A percentile compares a stretch with the other conserved stretches of the same genome.
phyloP scores from a whole-genome alignment of 352 stramenopile genomes.

The Phytophthora idaei region DNA sequence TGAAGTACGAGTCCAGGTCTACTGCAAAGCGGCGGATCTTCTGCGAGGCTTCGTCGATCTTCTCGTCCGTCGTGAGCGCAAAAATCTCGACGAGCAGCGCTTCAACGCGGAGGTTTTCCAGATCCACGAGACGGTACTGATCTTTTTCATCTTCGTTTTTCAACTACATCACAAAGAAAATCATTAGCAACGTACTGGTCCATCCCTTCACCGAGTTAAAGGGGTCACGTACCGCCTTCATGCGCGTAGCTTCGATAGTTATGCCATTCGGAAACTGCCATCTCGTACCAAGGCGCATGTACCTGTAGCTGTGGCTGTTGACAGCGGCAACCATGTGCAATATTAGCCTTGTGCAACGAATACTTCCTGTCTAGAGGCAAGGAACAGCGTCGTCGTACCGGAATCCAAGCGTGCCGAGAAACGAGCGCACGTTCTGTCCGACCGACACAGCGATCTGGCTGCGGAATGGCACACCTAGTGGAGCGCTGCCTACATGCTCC shows the following conservation, averaged over 20 bases:
- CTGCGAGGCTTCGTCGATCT: constrained; percentile 84
- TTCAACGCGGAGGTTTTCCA: constrained; percentile 85
- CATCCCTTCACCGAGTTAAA: neutral
- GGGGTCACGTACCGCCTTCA: constrained; percentile 70
- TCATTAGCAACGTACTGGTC: neutral
- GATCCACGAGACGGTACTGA: constrained; percentile 81
- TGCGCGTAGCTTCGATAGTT: constrained; percentile 82
- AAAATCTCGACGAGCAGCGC: constrained; percentile 88
- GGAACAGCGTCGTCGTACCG: constrained; percentile 42
- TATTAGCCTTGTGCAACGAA: constrained; percentile 4
- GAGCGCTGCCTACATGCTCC: constrained; percentile 65
- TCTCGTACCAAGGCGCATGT: constrained; percentile 82
- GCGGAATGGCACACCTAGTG: constrained; percentile 76
- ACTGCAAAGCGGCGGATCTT: constrained; percentile 84
- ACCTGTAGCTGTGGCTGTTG: constrained; percentile 79
- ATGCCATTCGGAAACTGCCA: constrained; percentile 88
- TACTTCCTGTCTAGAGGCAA: too few relatives aligned
- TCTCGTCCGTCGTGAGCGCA: constrained; percentile 83
- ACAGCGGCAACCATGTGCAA: neutral
- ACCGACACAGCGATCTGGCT: constrained; percentile 85
- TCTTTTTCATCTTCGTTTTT: constrained; percentile 85
- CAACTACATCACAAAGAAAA: constrained; percentile 39
- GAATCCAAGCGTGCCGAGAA: constrained; percentile 78
- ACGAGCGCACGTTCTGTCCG: constrained; percentile 80
- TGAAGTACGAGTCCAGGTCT: constrained; percentile 85